These are phyloP conservation scores for Penicillium sclerotigenum DNA, from an alignment of 2,329 filamentous ascomycete genomes.

Conservation along the genomic window DNA sequence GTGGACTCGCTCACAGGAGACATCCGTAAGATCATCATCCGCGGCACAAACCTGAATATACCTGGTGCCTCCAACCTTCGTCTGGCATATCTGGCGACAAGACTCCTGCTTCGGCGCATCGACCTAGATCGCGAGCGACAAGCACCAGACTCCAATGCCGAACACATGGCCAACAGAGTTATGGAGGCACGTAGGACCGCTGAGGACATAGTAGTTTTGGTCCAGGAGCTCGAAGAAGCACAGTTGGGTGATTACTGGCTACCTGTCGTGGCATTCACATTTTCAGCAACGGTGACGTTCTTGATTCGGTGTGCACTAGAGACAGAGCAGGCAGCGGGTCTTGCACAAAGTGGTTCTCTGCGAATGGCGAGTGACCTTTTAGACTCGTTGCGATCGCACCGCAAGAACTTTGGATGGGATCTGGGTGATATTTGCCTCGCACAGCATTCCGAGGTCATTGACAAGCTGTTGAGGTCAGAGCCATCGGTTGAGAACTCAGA, in stretches of 20 bases:
- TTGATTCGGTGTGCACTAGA: slow-evolving; percentile 50
- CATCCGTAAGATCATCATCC: slow-evolving; percentile 42
- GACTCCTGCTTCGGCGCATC: slow-evolving; percentile 49
- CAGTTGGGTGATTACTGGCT: slow-evolving; percentile 53
- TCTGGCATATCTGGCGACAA: slow-evolving; percentile 50
- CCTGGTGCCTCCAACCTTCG: slow-evolving; percentile 53
- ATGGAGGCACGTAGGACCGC: slow-evolving; percentile 46
- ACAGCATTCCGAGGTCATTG: slow-evolving; percentile 49
- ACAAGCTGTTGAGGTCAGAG: slow-evolving; percentile 36
- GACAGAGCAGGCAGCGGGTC: slow-evolving; percentile 17
- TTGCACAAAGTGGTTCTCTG: slow-evolving; percentile 36
- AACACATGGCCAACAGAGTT: slow-evolving; percentile 25
- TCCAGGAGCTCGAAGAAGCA: slow-evolving; percentile 45
- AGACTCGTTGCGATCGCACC: slow-evolving; percentile 40
- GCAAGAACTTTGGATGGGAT: slow-evolving; percentile 47
- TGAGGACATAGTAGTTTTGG: slow-evolving; percentile 50
- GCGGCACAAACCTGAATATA: slow-evolving; percentile 42
- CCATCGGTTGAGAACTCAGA: neutral
- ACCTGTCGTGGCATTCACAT: slow-evolving; percentile 47
- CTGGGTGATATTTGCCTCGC: slow-evolving; percentile 51
- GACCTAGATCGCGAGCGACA: slow-evolving; percentile 40
- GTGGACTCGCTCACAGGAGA: slow-evolving; percentile 42
- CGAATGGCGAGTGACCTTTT: slow-evolving; percentile 47
- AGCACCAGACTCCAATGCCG: slow-evolving; percentile 21
- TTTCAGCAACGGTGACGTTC: slow-evolving; percentile 52